phyloP scores from a whole-genome alignment of 2,329 filamentous ascomycete species.

The Talaromyces rugulosus region DNA sequence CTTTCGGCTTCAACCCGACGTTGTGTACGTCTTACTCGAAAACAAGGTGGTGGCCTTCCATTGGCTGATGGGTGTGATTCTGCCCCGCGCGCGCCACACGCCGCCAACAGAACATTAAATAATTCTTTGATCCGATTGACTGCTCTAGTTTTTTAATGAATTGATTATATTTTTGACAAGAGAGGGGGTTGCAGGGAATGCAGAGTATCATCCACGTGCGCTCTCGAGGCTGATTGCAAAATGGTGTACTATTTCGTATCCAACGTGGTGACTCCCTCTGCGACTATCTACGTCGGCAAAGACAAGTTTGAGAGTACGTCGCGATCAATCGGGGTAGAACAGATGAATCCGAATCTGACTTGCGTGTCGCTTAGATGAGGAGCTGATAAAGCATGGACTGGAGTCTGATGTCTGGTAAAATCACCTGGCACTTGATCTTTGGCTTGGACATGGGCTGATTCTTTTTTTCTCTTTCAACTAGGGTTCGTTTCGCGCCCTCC shows the following conservation, averaged over 20 bases:
- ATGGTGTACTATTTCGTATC: slow-evolving; percentile 99
- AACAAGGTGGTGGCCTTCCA: background rate
- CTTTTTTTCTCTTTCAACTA: background rate
- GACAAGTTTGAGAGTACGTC: slow-evolving; percentile 95
- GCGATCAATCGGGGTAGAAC: background rate
- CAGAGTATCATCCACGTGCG: background rate
- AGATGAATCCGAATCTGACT: slow-evolving; percentile 5
- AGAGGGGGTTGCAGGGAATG: background rate
- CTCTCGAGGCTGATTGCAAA: slow-evolving; percentile 11
- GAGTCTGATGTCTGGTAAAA: slow-evolving; percentile 88
- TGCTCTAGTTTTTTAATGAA: background rate
- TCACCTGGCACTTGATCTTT: slow-evolving; percentile 4
- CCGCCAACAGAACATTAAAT: background rate
- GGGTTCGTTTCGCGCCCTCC: slow-evolving; percentile 12
- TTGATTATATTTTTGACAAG: background rate
- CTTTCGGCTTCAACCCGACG: background rate
- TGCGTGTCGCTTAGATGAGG: slow-evolving; percentile 65
- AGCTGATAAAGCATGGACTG: slow-evolving; percentile 89
- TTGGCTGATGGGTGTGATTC: background rate
- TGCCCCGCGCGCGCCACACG: background rate
- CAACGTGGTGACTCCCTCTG: slow-evolving; percentile 72
- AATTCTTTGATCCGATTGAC: background rate
- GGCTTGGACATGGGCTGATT: slow-evolving; percentile 7
- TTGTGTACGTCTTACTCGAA: background rate
- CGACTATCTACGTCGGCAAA: slow-evolving; percentile 93